phyloP scores from a whole-genome alignment of 768 basidiomycete species.

The Boletus bicolor region DNA sequence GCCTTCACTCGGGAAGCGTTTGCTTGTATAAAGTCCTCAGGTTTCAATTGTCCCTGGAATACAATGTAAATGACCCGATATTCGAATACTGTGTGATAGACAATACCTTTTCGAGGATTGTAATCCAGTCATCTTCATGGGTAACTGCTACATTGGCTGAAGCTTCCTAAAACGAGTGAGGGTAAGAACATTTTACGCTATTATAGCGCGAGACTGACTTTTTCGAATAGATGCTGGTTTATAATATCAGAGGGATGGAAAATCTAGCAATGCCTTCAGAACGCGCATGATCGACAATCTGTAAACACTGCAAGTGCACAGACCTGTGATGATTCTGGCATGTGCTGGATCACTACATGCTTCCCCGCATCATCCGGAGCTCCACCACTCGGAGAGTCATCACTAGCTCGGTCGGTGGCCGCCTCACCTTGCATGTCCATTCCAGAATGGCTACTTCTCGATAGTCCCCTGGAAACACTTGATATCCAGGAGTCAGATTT shows the following conservation, averaged over 20 bases:
- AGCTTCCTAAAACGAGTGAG: neutral
- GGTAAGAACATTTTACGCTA: neutral
- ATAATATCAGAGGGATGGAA: conserved; percentile 16
- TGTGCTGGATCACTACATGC: neutral
- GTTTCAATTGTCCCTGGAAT: neutral
- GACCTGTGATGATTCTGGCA: neutral
- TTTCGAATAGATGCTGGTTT: conserved; percentile 2
- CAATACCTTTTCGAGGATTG: neutral
- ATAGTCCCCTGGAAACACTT: neutral
- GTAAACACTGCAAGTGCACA: neutral
- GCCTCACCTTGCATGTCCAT: neutral
- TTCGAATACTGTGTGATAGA: too few relatives aligned
- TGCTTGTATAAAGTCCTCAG: neutral
- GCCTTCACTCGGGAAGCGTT: neutral
- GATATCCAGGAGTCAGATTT: conserved; percentile 8
- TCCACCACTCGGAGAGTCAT: neutral
- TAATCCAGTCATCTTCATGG: conserved; percentile 8
- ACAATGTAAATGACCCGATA: neutral
- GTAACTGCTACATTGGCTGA: conserved; percentile 1
- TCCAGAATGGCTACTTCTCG: neutral
- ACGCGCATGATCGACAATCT: neutral
- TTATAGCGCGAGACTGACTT: neutral
- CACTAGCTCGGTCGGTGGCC: neutral
- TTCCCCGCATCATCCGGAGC: neutral
- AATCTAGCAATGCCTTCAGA: neutral